A percentile compares a stretch with the other conserved stretches of the same genome.
These are phyloP conservation scores for Saccharomyces pastorianus DNA, from an alignment of 1,139 yeast species.

Conservation along the genomic window DNA sequence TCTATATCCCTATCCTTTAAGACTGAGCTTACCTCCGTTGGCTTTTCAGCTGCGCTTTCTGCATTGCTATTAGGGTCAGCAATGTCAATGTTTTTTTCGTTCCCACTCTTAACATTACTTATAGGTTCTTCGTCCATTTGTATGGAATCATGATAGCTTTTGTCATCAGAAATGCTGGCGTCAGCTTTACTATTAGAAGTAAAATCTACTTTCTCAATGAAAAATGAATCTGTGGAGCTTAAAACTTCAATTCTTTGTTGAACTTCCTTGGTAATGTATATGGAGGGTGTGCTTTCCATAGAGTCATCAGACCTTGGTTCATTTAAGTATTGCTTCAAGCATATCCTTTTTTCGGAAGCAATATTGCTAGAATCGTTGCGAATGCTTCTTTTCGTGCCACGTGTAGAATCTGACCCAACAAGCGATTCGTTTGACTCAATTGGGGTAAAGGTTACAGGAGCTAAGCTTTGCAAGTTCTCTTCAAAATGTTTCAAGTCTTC, in stretches of 20 bases:
- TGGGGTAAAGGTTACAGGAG: background rate
- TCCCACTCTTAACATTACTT: background rate
- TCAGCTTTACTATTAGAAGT: background rate
- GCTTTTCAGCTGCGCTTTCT: background rate
- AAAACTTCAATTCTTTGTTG: background rate
- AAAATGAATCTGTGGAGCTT: background rate
- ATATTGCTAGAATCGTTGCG: background rate
- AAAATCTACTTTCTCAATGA: background rate
- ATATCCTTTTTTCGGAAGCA: constrained; percentile 1
- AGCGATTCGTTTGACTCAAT: background rate
- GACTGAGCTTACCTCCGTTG: background rate
- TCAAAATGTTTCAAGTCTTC: background rate
- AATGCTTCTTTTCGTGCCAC: background rate
- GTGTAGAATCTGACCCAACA: background rate
- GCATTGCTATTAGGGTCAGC: background rate
- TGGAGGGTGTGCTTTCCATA: constrained; percentile 7
- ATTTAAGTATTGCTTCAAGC: background rate
- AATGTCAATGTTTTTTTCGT: background rate
- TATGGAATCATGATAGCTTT: background rate
- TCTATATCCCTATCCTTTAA: background rate
- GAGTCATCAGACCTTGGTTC: constrained; percentile 4
- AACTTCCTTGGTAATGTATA: constrained; percentile 3
- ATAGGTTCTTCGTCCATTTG: background rate
- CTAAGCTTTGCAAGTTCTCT: background rate
- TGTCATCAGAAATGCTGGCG: background rate